Evolutionary conservation across 2,329 filamentous ascomycete genomes (phyloP), one percentile per base, ranked within the genome.

Genomic region (Arthroderma uncinatum): DNA sequence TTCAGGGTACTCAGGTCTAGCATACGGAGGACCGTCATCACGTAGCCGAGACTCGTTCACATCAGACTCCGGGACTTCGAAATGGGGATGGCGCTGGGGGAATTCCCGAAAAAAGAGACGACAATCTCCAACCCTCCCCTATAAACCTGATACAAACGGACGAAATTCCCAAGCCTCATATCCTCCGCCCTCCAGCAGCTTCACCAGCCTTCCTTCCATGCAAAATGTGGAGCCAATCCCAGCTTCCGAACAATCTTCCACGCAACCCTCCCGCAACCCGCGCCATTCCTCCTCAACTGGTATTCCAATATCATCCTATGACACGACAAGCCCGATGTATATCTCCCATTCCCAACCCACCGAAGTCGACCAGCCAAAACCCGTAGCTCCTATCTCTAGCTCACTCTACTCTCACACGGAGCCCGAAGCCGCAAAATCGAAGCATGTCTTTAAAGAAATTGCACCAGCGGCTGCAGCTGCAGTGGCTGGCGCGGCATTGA

Each of bases 331-430:
- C 14, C 55, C 55, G 30, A 54, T 59, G 7, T 53, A 44, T 39
- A 34, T 37, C 10, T 58, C 71, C 14, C 77, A 81, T 42, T 80
- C 84, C 4, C 81, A 75, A 4, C 77, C 82, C 0, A 79, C 89
- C 33, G 83, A 84, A 9, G 77, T 96, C n/a, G 86, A 93, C 68
- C 89, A 95, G 64, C 91, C 91, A 1, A 85, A 90, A 63, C 91
- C 91, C 1, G 80, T 88, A 58, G 78, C 80, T 1, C 88, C 87
- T 0, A 82, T 94, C 2, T 84, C 84, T 37, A 80, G 81, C 60
- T 80, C 81, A 16, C 78, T 91, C 0, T 87, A 89, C 19, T 71
- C 71, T 3, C 74, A 77, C 59, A 67, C 69, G 10, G 66, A 70
- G 12, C 10, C 33, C 16, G 30, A 9, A 63, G 70, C 2, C 14